Evolutionary conservation across 257 asterid species (phyloP), one percentile per base, ranked within the genome.

Genomic region (Linderniella brevidens): DNA sequence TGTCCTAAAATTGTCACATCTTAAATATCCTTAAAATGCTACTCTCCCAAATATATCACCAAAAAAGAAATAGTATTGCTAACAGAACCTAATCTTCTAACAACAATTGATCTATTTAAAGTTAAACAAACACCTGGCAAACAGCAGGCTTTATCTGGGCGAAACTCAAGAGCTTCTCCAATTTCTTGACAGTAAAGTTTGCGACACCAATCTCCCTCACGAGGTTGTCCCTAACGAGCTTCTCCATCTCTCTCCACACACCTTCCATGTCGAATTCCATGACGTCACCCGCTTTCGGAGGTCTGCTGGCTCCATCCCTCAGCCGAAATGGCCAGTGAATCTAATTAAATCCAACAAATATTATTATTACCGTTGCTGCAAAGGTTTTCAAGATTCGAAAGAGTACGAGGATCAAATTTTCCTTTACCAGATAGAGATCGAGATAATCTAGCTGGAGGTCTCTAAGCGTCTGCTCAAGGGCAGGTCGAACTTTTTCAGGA

Each of bases 241-340:
- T 77, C 74, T 83, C 93, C 93, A 77, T 83, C 52, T 83, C 95
- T 56, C 61, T 68, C 92, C 92, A 79, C 38, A 82, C 80, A 4
- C 80, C 82, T 72, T 79, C 74, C 77, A 69, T 74, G 68, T 77
- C 83, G 10, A 80, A 79, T 1, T 77, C 81, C 35, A 70, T 9
- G 1, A 80, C 71, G 9, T 77, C 90, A 48, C 85, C 71, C 4
- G 60, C 41, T 19, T 64, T 56, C 0, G 86, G 94, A 10, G 92
- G 86, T 50, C 71, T 41, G 17, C 66, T 73, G 0, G 85, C 77
- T 20, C 85, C 92, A 1, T 79, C 86, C 53, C 60, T 75, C 40
- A 83, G 63, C 20, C 61, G 68, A 18, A 76, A 79, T 0, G 87
- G 94, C 94, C 92, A 82, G 49, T 78, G 92, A 19, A 71, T 75